Evolutionary conservation across 345 rosid species (phyloP).

Genomic region (Citrus trifoliata): DNA sequence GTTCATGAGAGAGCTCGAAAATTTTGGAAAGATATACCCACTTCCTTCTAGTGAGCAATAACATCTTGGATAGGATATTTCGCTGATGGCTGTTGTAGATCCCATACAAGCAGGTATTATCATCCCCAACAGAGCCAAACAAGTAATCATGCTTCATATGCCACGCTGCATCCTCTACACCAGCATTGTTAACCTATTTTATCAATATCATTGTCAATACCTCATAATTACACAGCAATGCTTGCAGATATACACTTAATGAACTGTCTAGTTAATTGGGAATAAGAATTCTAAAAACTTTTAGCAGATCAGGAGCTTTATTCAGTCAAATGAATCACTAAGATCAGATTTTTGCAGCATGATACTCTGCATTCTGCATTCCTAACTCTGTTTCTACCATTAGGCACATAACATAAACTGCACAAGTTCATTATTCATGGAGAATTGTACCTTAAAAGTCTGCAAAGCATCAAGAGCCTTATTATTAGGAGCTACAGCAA

Average conservation of each 20-base stretch:
- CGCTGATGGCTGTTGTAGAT: constrained; percentile 64
- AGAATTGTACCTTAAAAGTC: constrained; percentile 57
- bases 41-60: constrained; percentile 95
- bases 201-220: constrained; percentile 1
- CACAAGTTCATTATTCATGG: neutral
- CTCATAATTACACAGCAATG: neutral
- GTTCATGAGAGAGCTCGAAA: neutral
- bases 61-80: constrained; percentile 79
- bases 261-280: neutral
- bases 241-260: neutral
- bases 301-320: neutral
- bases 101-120: constrained; percentile 90
- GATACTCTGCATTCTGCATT: neutral
- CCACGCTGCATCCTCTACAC: constrained; percentile 99
- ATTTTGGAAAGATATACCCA: constrained; percentile 11
- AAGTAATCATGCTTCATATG: constrained; percentile 91
- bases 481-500: constrained; percentile 70
- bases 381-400: neutral
- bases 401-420: too few relatives aligned
- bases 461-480: constrained; percentile 79
- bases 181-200: constrained; percentile 86
- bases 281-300: neutral
- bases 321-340: neutral
- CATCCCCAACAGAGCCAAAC: constrained; percentile 98
- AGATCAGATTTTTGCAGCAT: neutral